phyloP scores from a whole-genome alignment of 768 basidiomycete species.

The Podaxis sp. region DNA sequence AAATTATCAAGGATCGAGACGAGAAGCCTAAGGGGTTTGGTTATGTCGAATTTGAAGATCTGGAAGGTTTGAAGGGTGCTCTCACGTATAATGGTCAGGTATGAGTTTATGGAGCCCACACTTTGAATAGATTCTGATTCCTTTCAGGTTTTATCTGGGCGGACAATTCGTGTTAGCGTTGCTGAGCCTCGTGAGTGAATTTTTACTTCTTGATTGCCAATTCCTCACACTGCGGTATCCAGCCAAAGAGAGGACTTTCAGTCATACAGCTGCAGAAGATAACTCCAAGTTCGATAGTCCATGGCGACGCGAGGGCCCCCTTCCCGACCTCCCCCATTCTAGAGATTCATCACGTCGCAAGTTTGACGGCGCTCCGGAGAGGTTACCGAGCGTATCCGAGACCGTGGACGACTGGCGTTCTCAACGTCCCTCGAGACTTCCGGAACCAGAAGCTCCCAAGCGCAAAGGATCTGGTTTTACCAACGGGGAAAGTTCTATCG shows the following conservation, averaged over 20 bases:
- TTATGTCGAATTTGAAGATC: conserved; percentile 90
- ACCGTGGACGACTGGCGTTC: conserved; percentile 72
- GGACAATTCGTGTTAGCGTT: conserved; percentile 86
- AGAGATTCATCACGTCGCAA: conserved; percentile 66
- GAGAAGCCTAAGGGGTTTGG: conserved; percentile 98
- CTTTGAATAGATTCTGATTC: conserved; percentile 1
- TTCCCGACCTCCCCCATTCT: conserved; percentile 64
- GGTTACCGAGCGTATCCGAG: conserved; percentile 55
- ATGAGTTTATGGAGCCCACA: conserved; percentile 25
- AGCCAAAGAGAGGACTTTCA: conserved; percentile 75
- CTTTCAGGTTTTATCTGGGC: conserved; percentile 64
- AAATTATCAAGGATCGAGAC: conserved; percentile 91
- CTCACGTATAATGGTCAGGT: conserved; percentile 71
- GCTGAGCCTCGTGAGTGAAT: conserved; percentile 86
- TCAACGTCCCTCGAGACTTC: conserved; percentile 38
- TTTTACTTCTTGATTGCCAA: conserved; percentile 3
- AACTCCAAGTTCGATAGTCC: conserved; percentile 79
- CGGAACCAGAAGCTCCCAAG: conserved; percentile 50
- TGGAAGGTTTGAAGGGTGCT: conserved; percentile 85
- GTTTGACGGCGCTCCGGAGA: conserved; percentile 52
- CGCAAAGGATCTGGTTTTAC: conserved; percentile 61
- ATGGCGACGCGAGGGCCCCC: conserved; percentile 88
- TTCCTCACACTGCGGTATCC: conserved; percentile 12
- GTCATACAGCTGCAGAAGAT: conserved; percentile 46
- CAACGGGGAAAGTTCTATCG: conserved; percentile 42